These are phyloP conservation scores for Besnoitia besnoiti DNA, from an alignment of 169 alveolate species.

Conservation along the genomic window DNA sequence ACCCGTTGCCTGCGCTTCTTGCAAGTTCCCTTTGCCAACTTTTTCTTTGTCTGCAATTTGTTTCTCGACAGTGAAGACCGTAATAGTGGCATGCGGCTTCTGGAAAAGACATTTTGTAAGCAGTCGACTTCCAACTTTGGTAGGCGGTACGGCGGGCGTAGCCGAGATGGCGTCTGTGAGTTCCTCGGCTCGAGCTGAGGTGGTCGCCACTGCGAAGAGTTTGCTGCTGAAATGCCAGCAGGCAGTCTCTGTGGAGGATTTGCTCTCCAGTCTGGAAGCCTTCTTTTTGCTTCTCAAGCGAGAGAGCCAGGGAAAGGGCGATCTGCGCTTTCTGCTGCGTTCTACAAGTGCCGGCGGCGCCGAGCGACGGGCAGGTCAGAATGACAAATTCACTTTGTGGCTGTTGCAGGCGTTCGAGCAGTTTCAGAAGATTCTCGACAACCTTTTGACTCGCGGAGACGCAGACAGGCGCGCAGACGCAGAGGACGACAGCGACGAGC, in stretches of 20 bases:
- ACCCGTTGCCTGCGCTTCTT: too few species aligned
- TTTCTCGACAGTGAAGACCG: too few species aligned
- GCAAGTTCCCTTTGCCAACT: too few species aligned
- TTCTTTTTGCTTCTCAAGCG: neutral
- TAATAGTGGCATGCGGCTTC: too few species aligned
- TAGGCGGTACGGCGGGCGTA: too few species aligned
- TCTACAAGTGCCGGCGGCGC: neutral
- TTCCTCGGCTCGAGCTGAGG: neutral
- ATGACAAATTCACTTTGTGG: neutral
- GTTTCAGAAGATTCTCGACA: neutral
- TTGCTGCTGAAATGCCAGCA: neutral
- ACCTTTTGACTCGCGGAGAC: too few species aligned
- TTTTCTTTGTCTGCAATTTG: too few species aligned
- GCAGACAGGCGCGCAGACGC: too few species aligned
- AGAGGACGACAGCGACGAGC: neutral
- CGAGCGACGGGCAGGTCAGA: neutral
- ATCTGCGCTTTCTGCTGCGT: neutral
- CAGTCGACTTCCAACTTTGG: too few species aligned
- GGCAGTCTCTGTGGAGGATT: neutral
- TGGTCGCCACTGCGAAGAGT: neutral
- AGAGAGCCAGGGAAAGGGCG: neutral
- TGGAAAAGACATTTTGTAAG: too few species aligned
- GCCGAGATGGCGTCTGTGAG: too few species aligned
- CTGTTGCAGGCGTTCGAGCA: neutral
- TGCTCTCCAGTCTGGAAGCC: neutral